Evolutionary conservation across 768 basidiomycete species (phyloP), one percentile per base, ranked within the genome.

Genomic region (Xerocomellus intermedius): DNA sequence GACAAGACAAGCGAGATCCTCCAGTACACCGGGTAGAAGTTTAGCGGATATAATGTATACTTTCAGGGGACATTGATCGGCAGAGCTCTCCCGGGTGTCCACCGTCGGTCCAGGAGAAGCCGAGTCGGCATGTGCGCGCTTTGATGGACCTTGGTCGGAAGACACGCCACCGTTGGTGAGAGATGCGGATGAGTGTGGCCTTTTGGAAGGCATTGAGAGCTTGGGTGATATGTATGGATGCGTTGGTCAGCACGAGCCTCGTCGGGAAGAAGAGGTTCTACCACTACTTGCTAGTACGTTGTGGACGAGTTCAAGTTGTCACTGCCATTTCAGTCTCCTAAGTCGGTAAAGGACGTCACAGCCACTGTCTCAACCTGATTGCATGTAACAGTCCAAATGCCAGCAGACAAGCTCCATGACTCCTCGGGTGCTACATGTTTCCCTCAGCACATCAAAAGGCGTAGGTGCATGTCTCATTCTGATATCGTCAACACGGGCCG

Each of bases 31-130:
- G 21, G 64, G 21, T 7, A 54, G 43, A 39, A 77, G 35, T 49
- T 76, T 77, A 5, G 68, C 66, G 38, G 64, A 57, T 52, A 77
- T 59, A 52, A 76, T 66, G 52, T 70, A 50, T 30, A 76, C 45
- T 44, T 45, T 62, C 1, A 70, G 17, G 48, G 55, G 45, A 37
- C 36, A 21, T 21, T 39, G 51, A 22, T 60, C 57, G 14, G 54
- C 45, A 17, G 57, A 50, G 39, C 35, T 50, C 8, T 51, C 48
- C 9, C 35, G 37, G 8, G 44, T 52, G 24, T 58, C 57, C 32
- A 38, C n/a, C 9, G 28, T 17, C 21, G 59, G 37, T n/a, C 37
- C 17, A n/a, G 37, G 52, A n/a, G 57, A 56, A 48, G 36, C 43
- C 30, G 44, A 49, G 30, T 17, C 13, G 2, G 38, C 24, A 22